phyloP scores from a whole-genome alignment of 1,139 yeast genomes.

The Diutina pseudorugosa region DNA sequence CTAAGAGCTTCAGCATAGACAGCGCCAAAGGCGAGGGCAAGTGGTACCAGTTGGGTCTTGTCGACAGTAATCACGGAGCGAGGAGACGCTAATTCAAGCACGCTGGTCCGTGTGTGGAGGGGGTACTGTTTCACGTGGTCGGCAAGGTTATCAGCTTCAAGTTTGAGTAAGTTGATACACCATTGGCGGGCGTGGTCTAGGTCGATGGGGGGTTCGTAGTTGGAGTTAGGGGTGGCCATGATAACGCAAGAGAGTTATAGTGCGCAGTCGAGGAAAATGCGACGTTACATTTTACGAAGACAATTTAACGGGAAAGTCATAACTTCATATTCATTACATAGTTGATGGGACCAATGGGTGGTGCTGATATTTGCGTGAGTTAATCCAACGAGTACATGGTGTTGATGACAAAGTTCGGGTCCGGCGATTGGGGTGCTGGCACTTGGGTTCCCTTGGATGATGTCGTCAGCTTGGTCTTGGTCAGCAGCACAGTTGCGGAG shows the following conservation, averaged over 20 bases:
- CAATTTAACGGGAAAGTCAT: no score
- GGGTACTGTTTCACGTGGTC: background rate
- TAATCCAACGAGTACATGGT: constrained; percentile 1
- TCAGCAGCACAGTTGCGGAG: background rate
- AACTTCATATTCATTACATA: no score
- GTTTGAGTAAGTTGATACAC: background rate
- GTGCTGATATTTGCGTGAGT: no score
- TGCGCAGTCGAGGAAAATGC: background rate
- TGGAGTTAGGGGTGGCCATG: background rate
- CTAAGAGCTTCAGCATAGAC: background rate
- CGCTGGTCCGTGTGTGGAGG: background rate
- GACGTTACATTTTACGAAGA: background rate
- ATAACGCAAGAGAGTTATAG: no score
- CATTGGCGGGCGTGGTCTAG: background rate
- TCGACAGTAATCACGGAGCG: background rate
- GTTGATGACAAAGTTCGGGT: background rate
- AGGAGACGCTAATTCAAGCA: background rate
- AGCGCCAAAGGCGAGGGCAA: background rate
- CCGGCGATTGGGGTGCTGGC: background rate
- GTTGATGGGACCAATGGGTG: no score
- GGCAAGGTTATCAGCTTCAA: background rate
- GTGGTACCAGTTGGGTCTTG: background rate
- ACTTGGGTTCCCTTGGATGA: background rate
- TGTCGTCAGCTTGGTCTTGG: background rate
- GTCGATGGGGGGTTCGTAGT: background rate